Evolutionary conservation across 1,284 basidiomycete species (phyloP).

Genomic region (Naganishia sp.): DNA sequence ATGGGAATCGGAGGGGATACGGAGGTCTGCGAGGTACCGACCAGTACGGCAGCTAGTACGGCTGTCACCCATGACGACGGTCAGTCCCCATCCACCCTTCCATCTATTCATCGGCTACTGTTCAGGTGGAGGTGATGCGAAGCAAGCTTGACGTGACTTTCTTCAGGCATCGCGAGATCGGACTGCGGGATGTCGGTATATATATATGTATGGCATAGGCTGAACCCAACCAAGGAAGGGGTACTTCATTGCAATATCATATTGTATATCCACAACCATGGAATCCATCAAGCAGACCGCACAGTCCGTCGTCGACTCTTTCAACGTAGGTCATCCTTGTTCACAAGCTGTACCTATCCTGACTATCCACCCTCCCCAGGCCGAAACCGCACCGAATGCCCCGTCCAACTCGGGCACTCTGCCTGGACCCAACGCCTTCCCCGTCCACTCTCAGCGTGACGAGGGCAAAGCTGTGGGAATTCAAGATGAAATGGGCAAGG

Average conservation of each 20-base stretch:
- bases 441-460: constrained; percentile 45
- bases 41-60: no score
- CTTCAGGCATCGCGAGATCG: no score
- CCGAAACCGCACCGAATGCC: constrained; percentile 28
- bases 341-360: constrained; percentile 11
- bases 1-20: no score
- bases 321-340: not conserved
- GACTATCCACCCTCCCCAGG: not conserved
- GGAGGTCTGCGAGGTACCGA: no score
- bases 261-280: constrained; percentile 23
- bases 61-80: no score
- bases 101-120: no score
- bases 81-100: no score
- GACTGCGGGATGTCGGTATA: no score
- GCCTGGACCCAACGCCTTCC: constrained; percentile 45
- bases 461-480: constrained; percentile 42
- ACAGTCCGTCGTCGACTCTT: constrained; percentile 16
- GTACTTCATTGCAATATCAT: not conserved
- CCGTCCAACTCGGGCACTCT: constrained; percentile 38
- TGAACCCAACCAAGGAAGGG: not conserved
- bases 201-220: no score
- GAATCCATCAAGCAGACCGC: constrained; percentile 30
- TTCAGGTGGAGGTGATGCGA: no score
- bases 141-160: no score
- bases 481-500: constrained; percentile 46